phyloP scores from a whole-genome alignment of 2,329 filamentous ascomycete species.

The Pyricularia grisea region DNA sequence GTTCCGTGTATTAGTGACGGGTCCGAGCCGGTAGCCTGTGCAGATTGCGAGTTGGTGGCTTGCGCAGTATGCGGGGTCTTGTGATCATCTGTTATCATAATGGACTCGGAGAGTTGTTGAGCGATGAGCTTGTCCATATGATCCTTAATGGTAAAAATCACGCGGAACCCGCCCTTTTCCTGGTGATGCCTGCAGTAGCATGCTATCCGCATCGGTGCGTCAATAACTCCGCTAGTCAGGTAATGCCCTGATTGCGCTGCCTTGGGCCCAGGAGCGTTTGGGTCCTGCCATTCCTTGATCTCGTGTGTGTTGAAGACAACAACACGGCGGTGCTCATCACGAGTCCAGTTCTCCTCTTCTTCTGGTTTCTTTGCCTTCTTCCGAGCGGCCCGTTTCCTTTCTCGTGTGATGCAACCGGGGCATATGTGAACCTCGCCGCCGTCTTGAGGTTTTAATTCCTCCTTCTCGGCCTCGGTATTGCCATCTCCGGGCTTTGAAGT shows the following conservation, averaged over 20 bases:
- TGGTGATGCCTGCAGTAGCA: slow-evolving; percentile 95
- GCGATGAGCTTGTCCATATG: slow-evolving; percentile 65
- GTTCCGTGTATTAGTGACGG: neutral
- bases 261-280: slow-evolving; percentile 29
- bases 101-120: slow-evolving; percentile 76
- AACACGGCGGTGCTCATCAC: slow-evolving; percentile 70
- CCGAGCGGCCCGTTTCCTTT: slow-evolving; percentile 80
- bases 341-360: slow-evolving; percentile 80
- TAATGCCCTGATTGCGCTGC: slow-evolving; percentile 23
- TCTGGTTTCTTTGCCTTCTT: slow-evolving; percentile 93
- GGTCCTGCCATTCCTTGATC: slow-evolving; percentile 70
- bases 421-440: slow-evolving; percentile 95
- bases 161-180: slow-evolving; percentile 84
- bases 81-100: slow-evolving; percentile 97
- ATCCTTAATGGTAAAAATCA: slow-evolving; percentile 93
- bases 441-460: slow-evolving; percentile 66
- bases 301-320: slow-evolving; percentile 89
- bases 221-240: slow-evolving; percentile 33
- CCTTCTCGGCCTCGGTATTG: slow-evolving; percentile 40
- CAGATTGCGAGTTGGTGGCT: slow-evolving; percentile 9
- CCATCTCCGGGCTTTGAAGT: slow-evolving; percentile 18
- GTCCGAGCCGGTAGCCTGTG: slow-evolving; percentile 2
- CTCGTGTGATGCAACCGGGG: slow-evolving; percentile 79
- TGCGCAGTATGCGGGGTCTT: slow-evolving; percentile 60
- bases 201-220: slow-evolving; percentile 88